Evolutionary conservation across 169 alveolate species (phyloP), one percentile per base, ranked within the genome.

Genomic region (Plasmodium reichenowi): DNA sequence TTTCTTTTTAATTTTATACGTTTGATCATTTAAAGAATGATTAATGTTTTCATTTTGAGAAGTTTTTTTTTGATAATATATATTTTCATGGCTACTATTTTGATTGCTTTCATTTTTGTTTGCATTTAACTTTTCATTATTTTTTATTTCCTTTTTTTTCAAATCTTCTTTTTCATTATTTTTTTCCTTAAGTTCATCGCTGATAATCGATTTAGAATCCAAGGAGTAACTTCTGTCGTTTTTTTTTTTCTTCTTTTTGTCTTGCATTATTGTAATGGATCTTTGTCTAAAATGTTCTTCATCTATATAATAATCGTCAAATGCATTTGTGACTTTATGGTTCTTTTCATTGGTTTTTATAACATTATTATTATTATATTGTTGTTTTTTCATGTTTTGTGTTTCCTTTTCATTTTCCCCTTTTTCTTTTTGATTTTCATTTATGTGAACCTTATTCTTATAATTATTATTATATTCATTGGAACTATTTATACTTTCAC

Each of bases 1-100:
- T 22, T 48, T 76, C 66, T 43, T 54, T 32, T 48, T 63, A 38
- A 38, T 38, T 47, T 76, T 45, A 60, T 68, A 29, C 45, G 68
- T 29, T 17, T 54, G 70, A 26, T 67, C 50, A 48, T 80, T 80
- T 56, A 67, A 43, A 38, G 73, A 80, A 80, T 80, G 54, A 60
- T 67, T 22, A 29, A 60, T 80, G 43, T 80, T 80, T 54, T 45
- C 58, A 52, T 67, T 59, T 64, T 15, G 47, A 9, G 50, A 7
- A 47, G 76, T 15, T 8, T 56, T 59, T 48, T 62, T 45, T 63
- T 13, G 24, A 17, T 62, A 26, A 48, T 63, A 50, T 54, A 20
- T 56, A 54, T 63, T 32, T 38, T 48, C 64, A 38, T 62, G 17
- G 15, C 29, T 12, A 54, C 12, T 75, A 75, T 38, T 63, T 26